Percentiles rank a stretch among this genome's conserved stretches.
These are phyloP conservation scores for Cladophialophora yegresii DNA, from an alignment of 2,329 filamentous ascomycete genomes.

Conservation along the genomic window DNA sequence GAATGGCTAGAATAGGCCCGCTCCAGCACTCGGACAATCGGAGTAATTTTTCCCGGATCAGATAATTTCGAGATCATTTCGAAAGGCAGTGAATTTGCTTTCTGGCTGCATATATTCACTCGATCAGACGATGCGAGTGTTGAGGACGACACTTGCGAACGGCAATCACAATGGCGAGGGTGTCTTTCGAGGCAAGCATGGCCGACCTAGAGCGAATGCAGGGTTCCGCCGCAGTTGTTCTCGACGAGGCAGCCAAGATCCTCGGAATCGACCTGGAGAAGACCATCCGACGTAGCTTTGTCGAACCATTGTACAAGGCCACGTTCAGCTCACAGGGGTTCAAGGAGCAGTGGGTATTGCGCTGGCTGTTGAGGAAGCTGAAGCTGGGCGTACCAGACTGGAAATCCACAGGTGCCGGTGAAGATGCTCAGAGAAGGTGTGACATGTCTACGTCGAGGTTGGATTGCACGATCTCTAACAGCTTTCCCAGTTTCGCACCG, in stretches of 20 bases:
- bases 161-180: conserved; percentile 19
- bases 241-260: conserved; percentile 49
- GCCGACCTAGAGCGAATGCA: conserved; percentile 48
- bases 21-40: background rate
- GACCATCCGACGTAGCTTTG: conserved; percentile 37
- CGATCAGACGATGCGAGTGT: background rate
- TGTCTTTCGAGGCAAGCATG: conserved; percentile 31
- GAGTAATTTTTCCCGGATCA: background rate
- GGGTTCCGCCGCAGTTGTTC: conserved; percentile 43
- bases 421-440: conserved; percentile 4
- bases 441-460: background rate
- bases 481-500: conserved; percentile 15
- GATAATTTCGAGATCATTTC: background rate
- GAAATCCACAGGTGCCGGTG: conserved; percentile 1
- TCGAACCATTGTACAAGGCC: conserved; percentile 4
- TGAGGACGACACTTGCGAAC: background rate
- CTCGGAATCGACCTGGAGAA: conserved; percentile 45
- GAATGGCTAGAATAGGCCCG: background rate
- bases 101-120: background rate
- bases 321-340: conserved; percentile 37
- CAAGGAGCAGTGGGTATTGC: conserved; percentile 66
- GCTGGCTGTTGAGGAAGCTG: conserved; percentile 66
- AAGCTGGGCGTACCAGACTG: conserved; percentile 52
- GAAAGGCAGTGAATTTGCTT: background rate
- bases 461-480: conserved; percentile 5